These are phyloP conservation scores for Ganoderma lingzhi DNA, from an alignment of 1,284 basidiomycete genomes.

Conservation along the genomic window DNA sequence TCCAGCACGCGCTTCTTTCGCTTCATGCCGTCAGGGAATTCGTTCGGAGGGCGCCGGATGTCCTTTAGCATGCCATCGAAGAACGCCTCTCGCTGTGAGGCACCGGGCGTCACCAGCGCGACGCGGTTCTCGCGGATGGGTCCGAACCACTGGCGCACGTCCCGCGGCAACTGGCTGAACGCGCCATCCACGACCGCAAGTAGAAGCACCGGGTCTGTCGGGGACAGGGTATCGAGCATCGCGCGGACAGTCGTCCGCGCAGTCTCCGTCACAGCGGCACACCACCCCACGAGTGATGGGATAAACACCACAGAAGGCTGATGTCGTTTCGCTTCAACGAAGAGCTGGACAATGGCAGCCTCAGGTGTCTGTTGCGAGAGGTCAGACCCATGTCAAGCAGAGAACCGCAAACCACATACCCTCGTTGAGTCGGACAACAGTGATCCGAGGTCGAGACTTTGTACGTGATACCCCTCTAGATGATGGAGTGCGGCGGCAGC, in stretches of 20 bases:
- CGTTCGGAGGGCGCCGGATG: slow-evolving; percentile 79
- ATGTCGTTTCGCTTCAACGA: slow-evolving; percentile 96
- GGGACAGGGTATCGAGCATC: slow-evolving; percentile 89
- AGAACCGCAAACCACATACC: slow-evolving; percentile 53
- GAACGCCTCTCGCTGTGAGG: slow-evolving; percentile 75
- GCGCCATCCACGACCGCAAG: slow-evolving; percentile 89
- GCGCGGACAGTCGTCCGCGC: slow-evolving; percentile 88
- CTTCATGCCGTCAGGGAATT: slow-evolving; percentile 92
- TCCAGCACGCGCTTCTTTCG: slow-evolving; percentile 88
- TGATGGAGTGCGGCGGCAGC: slow-evolving; percentile 93
- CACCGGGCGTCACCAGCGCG: slow-evolving; percentile 59
- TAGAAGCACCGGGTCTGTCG: slow-evolving; percentile 92
- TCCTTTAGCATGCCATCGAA: slow-evolving; percentile 80
- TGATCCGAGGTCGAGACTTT: slow-evolving; percentile 91
- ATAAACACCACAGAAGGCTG: slow-evolving; percentile 97
- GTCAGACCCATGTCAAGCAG: background rate
- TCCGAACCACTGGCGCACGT: slow-evolving; percentile 95
- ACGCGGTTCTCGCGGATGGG: slow-evolving; percentile 80
- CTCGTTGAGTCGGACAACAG: slow-evolving; percentile 91
- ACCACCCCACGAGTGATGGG: slow-evolving; percentile 90
- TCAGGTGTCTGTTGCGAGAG: slow-evolving; percentile 75
- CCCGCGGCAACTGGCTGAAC: slow-evolving; percentile 76
- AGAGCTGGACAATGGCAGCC: slow-evolving; percentile 95
- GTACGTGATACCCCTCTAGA: slow-evolving; percentile 95
- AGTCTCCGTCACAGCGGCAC: slow-evolving; percentile 84